Evolutionary conservation across 2,329 filamentous ascomycete genomes (phyloP).

Genomic region (Sclerotinia borealis): DNA sequence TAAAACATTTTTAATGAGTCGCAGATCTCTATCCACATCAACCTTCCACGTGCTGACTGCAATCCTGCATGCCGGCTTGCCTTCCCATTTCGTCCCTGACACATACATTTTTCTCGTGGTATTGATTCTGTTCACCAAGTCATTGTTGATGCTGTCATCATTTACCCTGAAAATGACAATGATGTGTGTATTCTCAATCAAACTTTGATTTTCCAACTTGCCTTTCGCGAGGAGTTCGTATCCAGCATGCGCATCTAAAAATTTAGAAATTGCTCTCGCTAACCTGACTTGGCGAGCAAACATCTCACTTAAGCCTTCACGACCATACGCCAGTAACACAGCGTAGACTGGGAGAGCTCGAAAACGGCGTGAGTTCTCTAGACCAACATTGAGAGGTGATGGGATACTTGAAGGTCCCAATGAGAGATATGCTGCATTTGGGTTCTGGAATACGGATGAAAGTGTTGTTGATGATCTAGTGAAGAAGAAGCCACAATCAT

Average conservation of each 20-base stretch:
- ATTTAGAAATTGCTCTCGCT: slow-evolving; percentile 59
- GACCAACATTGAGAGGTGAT: slow-evolving; percentile 79
- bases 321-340: slow-evolving; percentile 68
- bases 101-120: slow-evolving; percentile 70
- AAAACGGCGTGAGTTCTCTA: slow-evolving; percentile 90
- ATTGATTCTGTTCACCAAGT: slow-evolving; percentile 69
- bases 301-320: slow-evolving; percentile 60
- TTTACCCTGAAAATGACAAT: slow-evolving; percentile 74
- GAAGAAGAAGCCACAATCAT: slow-evolving; percentile 88
- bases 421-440: slow-evolving; percentile 76
- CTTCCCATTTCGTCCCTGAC: slow-evolving; percentile 73
- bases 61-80: slow-evolving; percentile 68
- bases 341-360: slow-evolving; percentile 86
- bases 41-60: slow-evolving; percentile 83
- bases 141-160: slow-evolving; percentile 55
- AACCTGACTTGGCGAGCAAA: slow-evolving; percentile 67
- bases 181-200: slow-evolving; percentile 37
- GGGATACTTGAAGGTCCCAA: slow-evolving; percentile 47
- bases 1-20: slow-evolving; percentile 59
- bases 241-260: slow-evolving; percentile 51
- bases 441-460: slow-evolving; percentile 67
- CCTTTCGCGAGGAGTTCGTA: slow-evolving; percentile 62
- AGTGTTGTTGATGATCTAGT: slow-evolving; percentile 56
- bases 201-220: slow-evolving; percentile 43
- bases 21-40: slow-evolving; percentile 59